Percentiles rank a stretch among this genome's conserved stretches.
Conservation (phyloP, 805 yeast genomes). For the Candida ortonii region DNA sequence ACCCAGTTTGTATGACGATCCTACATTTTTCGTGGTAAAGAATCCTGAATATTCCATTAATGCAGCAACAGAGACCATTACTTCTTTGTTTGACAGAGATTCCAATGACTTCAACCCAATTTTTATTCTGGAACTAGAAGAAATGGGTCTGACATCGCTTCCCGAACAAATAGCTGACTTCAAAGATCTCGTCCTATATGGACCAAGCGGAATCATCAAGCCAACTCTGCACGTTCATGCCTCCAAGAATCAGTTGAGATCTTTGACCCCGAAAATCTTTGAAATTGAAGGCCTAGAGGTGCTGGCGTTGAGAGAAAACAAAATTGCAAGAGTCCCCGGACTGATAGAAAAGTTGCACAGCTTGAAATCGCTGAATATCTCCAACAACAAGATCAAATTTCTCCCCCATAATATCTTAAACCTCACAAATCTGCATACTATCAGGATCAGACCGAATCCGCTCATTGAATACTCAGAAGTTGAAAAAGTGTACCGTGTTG, state of each 20-base stretch:
- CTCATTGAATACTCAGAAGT: conserved; percentile 27
- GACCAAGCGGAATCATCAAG: conserved; percentile 31
- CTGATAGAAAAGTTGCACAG: conserved; percentile 39
- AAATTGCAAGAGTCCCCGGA: conserved; percentile 45
- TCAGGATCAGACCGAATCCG: conserved; percentile 59
- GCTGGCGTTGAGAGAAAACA: conserved; percentile 50
- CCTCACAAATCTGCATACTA: conserved; percentile 39
- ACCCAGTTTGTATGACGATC: conserved; percentile 33
- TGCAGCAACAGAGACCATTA: conserved; percentile 41
- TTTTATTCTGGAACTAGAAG: conserved; percentile 46
- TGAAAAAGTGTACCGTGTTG: conserved; percentile 11
- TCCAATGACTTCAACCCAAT: conserved; percentile 29
- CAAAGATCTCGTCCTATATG: conserved; percentile 49
- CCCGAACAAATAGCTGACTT: conserved; percentile 61
- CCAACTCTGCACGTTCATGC: conserved; percentile 48
- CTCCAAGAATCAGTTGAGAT: conserved; percentile 45
- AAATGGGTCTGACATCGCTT: conserved; percentile 43
- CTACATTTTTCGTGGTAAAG: conserved; percentile 31
- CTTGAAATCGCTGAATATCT: conserved; percentile 50
- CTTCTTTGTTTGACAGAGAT: conserved; percentile 44
- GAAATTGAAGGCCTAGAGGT: conserved; percentile 49
- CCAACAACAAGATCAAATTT: conserved; percentile 47
- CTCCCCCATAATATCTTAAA: conserved; percentile 54
- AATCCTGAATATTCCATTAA: conserved; percentile 21
- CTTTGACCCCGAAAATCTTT: conserved; percentile 50